These are phyloP conservation scores for Solanum appendiculatum DNA, from an alignment of 257 asterid species.

Conservation along the genomic window DNA sequence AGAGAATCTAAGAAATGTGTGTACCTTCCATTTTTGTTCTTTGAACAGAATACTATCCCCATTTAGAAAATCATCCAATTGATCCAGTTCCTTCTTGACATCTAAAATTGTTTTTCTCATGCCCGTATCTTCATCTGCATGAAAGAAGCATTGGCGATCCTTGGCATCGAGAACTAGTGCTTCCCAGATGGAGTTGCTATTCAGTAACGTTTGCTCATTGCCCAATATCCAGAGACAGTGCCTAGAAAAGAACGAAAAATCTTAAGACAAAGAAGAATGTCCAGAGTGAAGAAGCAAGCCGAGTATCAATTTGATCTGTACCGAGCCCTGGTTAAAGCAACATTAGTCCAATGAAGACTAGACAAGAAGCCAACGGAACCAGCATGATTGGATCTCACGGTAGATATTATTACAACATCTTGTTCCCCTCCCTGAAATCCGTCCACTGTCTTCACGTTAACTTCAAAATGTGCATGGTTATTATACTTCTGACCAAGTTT, in stretches of 20 bases:
- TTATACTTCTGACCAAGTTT: slow-evolving; percentile 18
- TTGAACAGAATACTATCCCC: slow-evolving; percentile 38
- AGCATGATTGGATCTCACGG: slow-evolving; percentile 36
- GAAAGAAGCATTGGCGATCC: slow-evolving; percentile 41
- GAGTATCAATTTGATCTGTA: neutral
- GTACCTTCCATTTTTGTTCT: slow-evolving; percentile 56
- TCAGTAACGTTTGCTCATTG: slow-evolving; percentile 33
- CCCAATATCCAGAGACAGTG: slow-evolving; percentile 65
- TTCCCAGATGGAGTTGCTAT: slow-evolving; percentile 36
- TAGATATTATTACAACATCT: slow-evolving; percentile 52
- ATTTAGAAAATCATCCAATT: slow-evolving; percentile 48
- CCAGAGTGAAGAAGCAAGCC: neutral
- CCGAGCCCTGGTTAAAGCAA: slow-evolving; percentile 76
- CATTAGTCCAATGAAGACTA: slow-evolving; percentile 47
- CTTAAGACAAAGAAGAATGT: neutral
- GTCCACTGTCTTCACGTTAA: slow-evolving; percentile 49
- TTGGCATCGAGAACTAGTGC: slow-evolving; percentile 36
- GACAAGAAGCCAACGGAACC: slow-evolving; percentile 50
- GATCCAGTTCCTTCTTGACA: slow-evolving; percentile 35
- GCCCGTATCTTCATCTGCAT: slow-evolving; percentile 34
- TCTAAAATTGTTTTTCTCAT: slow-evolving; percentile 23
- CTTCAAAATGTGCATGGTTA: slow-evolving; percentile 21
- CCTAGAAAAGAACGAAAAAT: slow-evolving; percentile 9
- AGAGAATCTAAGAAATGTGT: neutral
- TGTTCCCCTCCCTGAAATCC: slow-evolving; percentile 71